Conservation (phyloP, 495 filamentous ascomycete species). For the Penicillium riverlandense region DNA sequence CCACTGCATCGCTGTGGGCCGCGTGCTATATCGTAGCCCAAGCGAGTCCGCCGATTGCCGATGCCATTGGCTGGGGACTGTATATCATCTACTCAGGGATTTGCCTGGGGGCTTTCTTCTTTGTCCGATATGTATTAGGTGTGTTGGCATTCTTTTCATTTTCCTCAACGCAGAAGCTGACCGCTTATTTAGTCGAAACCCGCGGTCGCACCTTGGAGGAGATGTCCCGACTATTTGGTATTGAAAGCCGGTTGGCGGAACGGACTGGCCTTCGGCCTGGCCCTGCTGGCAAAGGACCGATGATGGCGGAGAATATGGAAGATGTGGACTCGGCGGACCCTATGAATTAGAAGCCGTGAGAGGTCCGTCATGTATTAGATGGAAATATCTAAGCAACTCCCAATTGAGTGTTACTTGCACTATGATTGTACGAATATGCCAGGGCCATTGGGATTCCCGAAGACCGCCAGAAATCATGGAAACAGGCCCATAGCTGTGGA, state of each 20-base stretch:
- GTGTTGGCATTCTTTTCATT: neutral
- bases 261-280: slow-evolving; percentile 2
- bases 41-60: slow-evolving; percentile 63
- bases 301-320: slow-evolving; percentile 3
- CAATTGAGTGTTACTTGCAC: no score
- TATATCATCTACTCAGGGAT: slow-evolving; percentile 64
- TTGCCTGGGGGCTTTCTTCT: slow-evolving; percentile 51
- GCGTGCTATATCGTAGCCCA: slow-evolving; percentile 51
- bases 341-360: no score
- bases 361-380: no score
- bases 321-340: neutral
- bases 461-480: no score
- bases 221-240: slow-evolving; percentile 14
- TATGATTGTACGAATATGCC: no score
- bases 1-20: slow-evolving; percentile 21
- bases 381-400: no score
- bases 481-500: no score
- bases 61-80: slow-evolving; percentile 57
- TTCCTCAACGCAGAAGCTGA: no score
- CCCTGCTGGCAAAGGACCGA: neutral
- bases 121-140: slow-evolving; percentile 13
- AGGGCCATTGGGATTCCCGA: no score
- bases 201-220: slow-evolving; percentile 11
- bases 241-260: slow-evolving; percentile 11
- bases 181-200: slow-evolving; percentile 7